Base-by-base conservation (phyloP, 495 filamentous ascomycete species). In the Hyaloscypha finlandica region DNA sequence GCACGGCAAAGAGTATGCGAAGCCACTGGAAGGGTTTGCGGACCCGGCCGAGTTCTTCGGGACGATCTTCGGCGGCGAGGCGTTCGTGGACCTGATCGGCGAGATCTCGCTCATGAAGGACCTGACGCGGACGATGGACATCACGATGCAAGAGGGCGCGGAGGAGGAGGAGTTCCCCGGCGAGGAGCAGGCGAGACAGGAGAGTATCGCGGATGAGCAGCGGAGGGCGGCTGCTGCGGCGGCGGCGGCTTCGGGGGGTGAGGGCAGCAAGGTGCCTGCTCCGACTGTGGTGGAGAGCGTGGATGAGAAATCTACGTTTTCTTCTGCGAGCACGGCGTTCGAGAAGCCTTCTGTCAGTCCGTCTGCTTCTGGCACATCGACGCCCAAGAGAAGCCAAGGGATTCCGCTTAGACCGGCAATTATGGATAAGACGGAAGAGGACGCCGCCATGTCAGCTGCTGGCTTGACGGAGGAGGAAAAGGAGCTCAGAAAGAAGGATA, bases 31-130 rank as follows among this genome's bases (percentile, higher is more conserved):
- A 71, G 95, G 95, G 67, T 99, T 99, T 78, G 91, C 92, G 82
- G 95, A 99, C 72, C 96, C 95, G 0, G 86, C 93, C 53, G 96
- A 99, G 80, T 99, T 99, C 87, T 98, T 99, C 78, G 89, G 92
- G 70, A 96, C 93, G 84, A 98, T 99, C 66, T 99, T 99, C 73
- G 95, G 95, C 68, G 95, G 95, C 42, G 94, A 97, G 65, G 95
- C 96, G 5, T 99, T 99, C 74, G 84, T 89, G 30, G 94, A 95
- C 77, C 86, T 93, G 74, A 96, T 95, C 71, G 92, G 93, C 62
- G 92, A 96, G 79, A 93, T 96, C 67, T 93, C 90, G 56, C 84
- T 96, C 60, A 94, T 96, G 89, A 95, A 94, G 77, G 93, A 95
- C 70, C 81, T 96, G 45, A 94, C 91, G 4, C 88, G 90, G 65